Conservation (phyloP, 2,329 filamentous ascomycete genomes). For the Claviceps sp. region DNA sequence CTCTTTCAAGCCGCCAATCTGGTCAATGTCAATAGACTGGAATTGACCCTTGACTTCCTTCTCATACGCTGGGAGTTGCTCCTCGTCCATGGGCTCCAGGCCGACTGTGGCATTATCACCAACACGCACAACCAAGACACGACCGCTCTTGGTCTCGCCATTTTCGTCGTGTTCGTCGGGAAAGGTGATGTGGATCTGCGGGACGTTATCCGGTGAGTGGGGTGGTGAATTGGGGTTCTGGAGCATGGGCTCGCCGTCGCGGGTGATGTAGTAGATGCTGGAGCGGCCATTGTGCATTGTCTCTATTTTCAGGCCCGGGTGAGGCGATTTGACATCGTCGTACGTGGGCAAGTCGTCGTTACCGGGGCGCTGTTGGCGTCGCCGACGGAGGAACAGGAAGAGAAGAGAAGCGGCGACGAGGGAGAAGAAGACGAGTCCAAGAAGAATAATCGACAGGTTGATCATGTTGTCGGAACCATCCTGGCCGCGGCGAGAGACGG, state of each 20-base stretch:
- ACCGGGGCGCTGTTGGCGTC: constrained; percentile 30
- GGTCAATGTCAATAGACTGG: constrained; percentile 86
- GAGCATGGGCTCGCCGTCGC: constrained; percentile 64
- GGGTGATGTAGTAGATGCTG: constrained; percentile 65
- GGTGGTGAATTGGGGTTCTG: constrained; percentile 64
- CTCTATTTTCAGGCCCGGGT: constrained; percentile 43
- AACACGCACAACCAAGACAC: constrained; percentile 83
- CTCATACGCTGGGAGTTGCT: constrained; percentile 77
- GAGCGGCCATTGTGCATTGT: constrained; percentile 42
- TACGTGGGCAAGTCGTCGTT: constrained; percentile 55
- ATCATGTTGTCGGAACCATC: constrained; percentile 49
- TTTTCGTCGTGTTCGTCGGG: constrained; percentile 84
- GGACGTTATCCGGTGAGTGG: constrained; percentile 67
- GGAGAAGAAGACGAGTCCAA: constrained; percentile 63
- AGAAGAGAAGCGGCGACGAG: constrained; percentile 56
- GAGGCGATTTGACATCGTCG: constrained; percentile 43
- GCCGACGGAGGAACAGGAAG: constrained; percentile 57
- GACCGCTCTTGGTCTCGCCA: constrained; percentile 69
- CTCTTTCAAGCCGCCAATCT: constrained; percentile 89
- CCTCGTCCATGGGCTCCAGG: constrained; percentile 72
- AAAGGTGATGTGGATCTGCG: constrained; percentile 96
- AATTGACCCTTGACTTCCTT: constrained; percentile 68
- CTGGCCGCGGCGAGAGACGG: constrained; percentile 10
- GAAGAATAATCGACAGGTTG: constrained; percentile 65
- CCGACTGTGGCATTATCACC: constrained; percentile 77